phyloP scores from a whole-genome alignment of 441 rosid genomes.

The Adansonia rubrostipa region DNA sequence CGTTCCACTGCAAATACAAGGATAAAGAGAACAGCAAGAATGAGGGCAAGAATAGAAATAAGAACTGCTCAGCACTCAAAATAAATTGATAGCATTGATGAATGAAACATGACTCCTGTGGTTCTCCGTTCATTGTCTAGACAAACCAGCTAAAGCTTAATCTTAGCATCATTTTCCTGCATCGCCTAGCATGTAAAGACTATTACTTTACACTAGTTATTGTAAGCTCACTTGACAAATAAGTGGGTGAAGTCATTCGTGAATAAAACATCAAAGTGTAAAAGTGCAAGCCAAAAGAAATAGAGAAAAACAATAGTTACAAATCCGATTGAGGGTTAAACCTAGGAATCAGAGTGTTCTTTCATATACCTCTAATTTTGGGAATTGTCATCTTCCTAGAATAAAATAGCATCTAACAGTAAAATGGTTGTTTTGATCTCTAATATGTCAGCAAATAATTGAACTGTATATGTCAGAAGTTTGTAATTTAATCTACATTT shows the following conservation, averaged over 20 bases:
- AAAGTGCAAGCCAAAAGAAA: not conserved
- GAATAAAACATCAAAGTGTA: slow-evolving; percentile 3
- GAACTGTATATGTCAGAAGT: not conserved
- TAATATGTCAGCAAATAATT: not conserved
- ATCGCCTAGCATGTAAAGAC: not conserved
- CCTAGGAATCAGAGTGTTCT: not conserved
- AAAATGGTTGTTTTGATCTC: not conserved
- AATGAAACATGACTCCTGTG: not conserved
- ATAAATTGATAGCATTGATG: not conserved
- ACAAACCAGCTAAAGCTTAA: not conserved
- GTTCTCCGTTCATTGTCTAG: not conserved
- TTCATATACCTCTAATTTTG: not conserved
- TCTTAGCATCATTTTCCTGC: slow-evolving; percentile 7
- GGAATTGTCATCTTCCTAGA: not conserved
- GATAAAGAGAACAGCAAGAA: slow-evolving; percentile 13
- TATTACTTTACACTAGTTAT: slow-evolving; percentile 10
- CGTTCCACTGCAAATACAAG: slow-evolving; percentile 63
- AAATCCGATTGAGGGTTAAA: not conserved
- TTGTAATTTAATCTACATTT: not conserved
- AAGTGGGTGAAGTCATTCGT: slow-evolving; percentile 11
- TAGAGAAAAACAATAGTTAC: not conserved
- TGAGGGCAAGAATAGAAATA: slow-evolving; percentile 1
- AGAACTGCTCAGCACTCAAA: not conserved
- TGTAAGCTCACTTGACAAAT: slow-evolving; percentile 3
- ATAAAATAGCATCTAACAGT: not conserved